These are phyloP conservation scores for Dactylellina cionopaga DNA, from an alignment of 2,329 filamentous ascomycete genomes.

Conservation along the genomic window DNA sequence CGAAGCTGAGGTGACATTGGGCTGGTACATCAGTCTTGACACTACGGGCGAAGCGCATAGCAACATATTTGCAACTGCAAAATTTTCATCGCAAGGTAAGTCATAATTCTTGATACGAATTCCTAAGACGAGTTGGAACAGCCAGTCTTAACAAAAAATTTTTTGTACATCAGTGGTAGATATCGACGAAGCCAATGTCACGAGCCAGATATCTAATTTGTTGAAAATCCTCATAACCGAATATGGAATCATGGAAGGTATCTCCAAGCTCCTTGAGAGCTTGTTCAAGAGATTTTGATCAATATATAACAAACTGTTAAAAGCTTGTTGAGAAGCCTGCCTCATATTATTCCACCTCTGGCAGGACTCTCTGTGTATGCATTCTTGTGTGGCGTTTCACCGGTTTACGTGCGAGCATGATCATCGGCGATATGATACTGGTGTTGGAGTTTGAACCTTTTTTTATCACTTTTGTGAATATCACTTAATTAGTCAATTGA, in stretches of 20 bases:
- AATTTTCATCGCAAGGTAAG: constrained; percentile 15
- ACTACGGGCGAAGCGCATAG: constrained; percentile 20
- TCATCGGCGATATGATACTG: too few relatives aligned
- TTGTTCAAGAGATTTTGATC: not conserved
- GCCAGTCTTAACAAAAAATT: not conserved
- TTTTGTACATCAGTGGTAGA: not conserved
- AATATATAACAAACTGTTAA: not conserved
- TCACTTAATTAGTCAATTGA: too few relatives aligned
- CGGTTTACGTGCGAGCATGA: too few relatives aligned
- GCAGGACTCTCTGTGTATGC: too few relatives aligned
- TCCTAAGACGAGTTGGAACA: not conserved
- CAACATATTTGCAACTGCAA: constrained; percentile 9
- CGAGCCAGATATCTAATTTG: constrained; percentile 30
- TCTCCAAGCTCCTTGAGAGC: constrained; percentile 19
- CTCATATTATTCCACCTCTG: too few relatives aligned
- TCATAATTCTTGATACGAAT: not conserved
- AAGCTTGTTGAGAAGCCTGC: too few relatives aligned
- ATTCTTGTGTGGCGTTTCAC: too few relatives aligned
- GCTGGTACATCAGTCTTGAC: constrained; percentile 22
- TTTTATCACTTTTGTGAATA: too few relatives aligned
- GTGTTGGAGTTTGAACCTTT: too few relatives aligned
- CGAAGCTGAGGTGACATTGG: constrained; percentile 12
- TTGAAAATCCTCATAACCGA: constrained; percentile 27
- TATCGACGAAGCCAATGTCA: constrained; percentile 13
- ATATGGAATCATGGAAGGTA: constrained; percentile 33